Base-by-base conservation (phyloP, 768 basidiomycete species). In the Auricularia sp. region DNA sequence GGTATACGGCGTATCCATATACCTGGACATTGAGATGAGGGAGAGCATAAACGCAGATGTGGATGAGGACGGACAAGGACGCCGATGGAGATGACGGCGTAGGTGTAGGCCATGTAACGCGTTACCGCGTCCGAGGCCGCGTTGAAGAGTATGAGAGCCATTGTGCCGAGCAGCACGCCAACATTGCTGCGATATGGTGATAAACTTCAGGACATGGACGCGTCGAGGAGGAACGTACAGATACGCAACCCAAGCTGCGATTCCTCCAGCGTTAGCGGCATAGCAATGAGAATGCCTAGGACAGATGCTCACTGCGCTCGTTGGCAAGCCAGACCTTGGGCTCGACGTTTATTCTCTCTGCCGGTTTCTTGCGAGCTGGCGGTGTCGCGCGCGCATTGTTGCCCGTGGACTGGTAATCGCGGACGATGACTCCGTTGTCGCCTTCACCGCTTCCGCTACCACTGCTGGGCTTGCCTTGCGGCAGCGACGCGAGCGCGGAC, bases 251-350 rank as follows among this genome's bases (percentile, higher is more conserved):
- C 94, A 97, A 1, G 96, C 91, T 93, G 62, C 8, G 21, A 29
- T 29, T 29, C 29, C 29, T 29, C 29, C 29, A 29, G 29, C 29
- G 10, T 10, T 10, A 56, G n/a, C 16, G 54, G 23, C n/a, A 10
- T 56, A 12, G 12, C 29, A 18, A 62, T 14, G 23, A 42, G 39
- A 42, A 42, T 8, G 4, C 8, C 8, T 5, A 3, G 8, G 1
- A 14, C 12, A 42, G 2, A n/a, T 7, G 76, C 86, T 66, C 59
- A 93, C 91, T 93, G 72, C 92, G 79, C 75, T 98, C 94, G 71
- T 97, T 97, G 8, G 94, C 93, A 73, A 98, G 96, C 94, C 95
- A 98, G 60, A 98, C 94, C 71, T 98, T 98, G 23, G 86, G 87
- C 72, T 98, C 94, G 18, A 98, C 93, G 67, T 86, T 90, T 70